phyloP scores from a whole-genome alignment of 495 filamentous ascomycete genomes.

The Durotheca rogersii region DNA sequence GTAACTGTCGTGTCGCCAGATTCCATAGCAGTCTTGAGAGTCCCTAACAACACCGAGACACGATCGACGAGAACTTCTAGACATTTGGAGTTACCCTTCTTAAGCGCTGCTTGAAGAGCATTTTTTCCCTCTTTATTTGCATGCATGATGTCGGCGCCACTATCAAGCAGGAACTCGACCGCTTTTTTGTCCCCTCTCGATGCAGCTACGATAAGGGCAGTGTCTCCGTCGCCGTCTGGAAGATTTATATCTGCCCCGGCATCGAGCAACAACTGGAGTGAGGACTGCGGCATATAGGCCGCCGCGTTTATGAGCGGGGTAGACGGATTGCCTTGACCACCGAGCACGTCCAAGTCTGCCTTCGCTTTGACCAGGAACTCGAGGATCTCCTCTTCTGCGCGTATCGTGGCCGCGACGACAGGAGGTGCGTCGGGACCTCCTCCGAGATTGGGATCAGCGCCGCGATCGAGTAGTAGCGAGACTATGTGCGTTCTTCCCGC shows the following conservation, averaged over 20 bases:
- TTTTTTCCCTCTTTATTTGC: constrained; percentile 19
- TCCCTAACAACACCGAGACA: constrained; percentile 21
- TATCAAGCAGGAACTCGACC: constrained; percentile 30
- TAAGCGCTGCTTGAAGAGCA: constrained; percentile 26
- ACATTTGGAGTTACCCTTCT: constrained; percentile 16
- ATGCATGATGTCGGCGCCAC: constrained; percentile 37
- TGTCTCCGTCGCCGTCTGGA: constrained; percentile 35
- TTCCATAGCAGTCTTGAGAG: constrained; percentile 30
- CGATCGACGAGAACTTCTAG: constrained; percentile 25
- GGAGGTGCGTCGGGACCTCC: constrained; percentile 31
- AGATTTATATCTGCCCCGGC: constrained; percentile 39
- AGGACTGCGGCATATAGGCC: constrained; percentile 29
- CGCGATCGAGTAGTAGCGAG: constrained; percentile 32
- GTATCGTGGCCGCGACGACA: constrained; percentile 31
- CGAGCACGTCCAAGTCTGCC: constrained; percentile 29
- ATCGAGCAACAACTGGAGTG: constrained; percentile 31
- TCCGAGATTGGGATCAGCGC: constrained; percentile 35
- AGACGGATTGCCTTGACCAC: constrained; percentile 12
- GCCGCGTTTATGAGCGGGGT: constrained; percentile 33
- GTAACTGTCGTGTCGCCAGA: constrained; percentile 28
- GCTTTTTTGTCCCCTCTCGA: constrained; percentile 28
- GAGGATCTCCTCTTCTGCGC: constrained; percentile 32
- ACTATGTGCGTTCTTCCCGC: constrained; percentile 33
- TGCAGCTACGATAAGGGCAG: constrained; percentile 34
- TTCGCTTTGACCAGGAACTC: constrained; percentile 31